Base-by-base conservation (phyloP, 2,329 filamentous ascomycete genomes). In the Cercospora sp. region DNA sequence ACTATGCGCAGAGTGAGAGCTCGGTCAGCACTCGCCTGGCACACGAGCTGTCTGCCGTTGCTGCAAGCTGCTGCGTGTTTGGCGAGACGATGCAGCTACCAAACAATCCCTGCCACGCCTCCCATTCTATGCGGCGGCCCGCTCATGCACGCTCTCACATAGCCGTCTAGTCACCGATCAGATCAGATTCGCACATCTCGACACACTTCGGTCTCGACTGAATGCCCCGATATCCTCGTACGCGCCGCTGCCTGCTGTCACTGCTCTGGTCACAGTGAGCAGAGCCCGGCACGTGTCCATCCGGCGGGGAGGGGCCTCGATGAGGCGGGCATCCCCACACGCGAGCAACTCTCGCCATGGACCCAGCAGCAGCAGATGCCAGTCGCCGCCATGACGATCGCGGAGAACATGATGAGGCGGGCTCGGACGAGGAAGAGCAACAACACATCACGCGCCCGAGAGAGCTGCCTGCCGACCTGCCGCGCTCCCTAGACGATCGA, bases 401-500 rank as follows among this genome's bases (percentile, higher is more conserved):
- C 39, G 55, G 69, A 31, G 63, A 60, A 18, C 60, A 60, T 20
- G 63, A 64, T 48, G 66, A 51, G 18, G 69, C 72, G n/a, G 70
- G 72, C 4, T 20, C 30, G 28, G 70, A 74, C 9, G 69, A 72
- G 10, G 69, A 74, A 36, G 69, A 70, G 10, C 59, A 71, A 28
- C 67, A 69, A 20, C 68, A 69, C 18, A 76, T 72, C 72, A 78
- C 80, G 70, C 76, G 73, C 71, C 78, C 81, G 39, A 78, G 82
- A 67, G 79, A 81, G 69, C 87, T 98, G 61, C 95, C 95, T 48
- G 83, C 87, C 73, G 95, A 99, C 80, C 87, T 99, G 39, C 95
- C 95, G 10, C 95, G 87, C 73, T 97, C 94, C 12, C 87, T 99
- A 65, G 91, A 99, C 79, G 95, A 99, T 82, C 89, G 95, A 69